phyloP scores from a whole-genome alignment of 768 basidiomycete species.

The Hebeloma cylindrosporum region DNA sequence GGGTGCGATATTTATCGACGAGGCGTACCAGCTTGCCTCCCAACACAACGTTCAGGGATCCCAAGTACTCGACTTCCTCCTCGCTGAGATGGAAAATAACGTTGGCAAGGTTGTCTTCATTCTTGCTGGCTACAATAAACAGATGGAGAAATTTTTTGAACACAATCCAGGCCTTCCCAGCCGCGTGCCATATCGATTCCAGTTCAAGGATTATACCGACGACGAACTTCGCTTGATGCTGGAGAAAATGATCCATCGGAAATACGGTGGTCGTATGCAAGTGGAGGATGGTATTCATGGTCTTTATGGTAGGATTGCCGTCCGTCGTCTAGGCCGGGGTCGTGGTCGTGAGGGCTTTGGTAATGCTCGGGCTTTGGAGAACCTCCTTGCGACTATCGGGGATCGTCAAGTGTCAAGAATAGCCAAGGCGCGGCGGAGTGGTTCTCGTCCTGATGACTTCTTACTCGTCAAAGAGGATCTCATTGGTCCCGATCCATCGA shows the following conservation, averaged over 20 bases:
- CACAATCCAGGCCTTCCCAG: no score
- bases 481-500: conserved; percentile 64
- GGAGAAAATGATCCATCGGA: conserved; percentile 44
- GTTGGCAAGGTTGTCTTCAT: no score
- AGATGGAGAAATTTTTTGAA: no score
- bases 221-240: conserved; percentile 59
- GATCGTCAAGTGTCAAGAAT: conserved; percentile 57
- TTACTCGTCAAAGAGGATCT: conserved; percentile 52
- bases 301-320: conserved; percentile 53
- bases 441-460: conserved; percentile 47
- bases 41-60: no score
- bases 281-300: conserved; percentile 56
- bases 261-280: conserved; percentile 49
- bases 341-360: conserved; percentile 63
- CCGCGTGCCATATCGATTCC: no score
- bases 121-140: no score
- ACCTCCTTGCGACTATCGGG: conserved; percentile 43
- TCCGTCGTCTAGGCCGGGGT: conserved; percentile 62
- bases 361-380: conserved; percentile 63
- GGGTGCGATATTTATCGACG: no score
- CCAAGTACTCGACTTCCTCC: no score
- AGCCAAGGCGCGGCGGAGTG: conserved; percentile 37
- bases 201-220: no score
- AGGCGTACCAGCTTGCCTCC: no score
- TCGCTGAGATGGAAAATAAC: no score